Conservation (phyloP, 2,329 filamentous ascomycete species). For the Paracoccidioides lutzii region DNA sequence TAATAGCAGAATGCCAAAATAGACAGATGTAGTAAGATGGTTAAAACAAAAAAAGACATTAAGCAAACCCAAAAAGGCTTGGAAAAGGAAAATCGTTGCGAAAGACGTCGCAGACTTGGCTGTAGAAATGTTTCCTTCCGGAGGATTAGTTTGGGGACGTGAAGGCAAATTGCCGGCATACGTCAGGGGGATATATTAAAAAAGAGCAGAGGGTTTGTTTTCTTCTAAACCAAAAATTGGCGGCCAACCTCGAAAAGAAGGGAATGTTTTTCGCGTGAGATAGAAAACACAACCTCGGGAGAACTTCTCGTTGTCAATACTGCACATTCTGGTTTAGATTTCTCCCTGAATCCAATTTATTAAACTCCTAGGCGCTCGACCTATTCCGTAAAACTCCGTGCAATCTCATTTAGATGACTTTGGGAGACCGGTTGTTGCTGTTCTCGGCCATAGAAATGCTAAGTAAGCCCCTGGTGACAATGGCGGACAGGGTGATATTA, state of each 20-base stretch:
- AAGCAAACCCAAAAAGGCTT: slow-evolving; percentile 14
- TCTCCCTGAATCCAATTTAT: slow-evolving; percentile 15
- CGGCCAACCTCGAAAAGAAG: slow-evolving; percentile 36
- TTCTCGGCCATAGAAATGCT: slow-evolving; percentile 5
- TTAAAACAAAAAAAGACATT: slow-evolving; percentile 10
- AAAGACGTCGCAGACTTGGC: slow-evolving; percentile 21
- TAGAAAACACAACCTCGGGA: slow-evolving; percentile 11
- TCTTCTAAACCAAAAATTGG: slow-evolving; percentile 29
- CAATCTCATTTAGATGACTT: slow-evolving; percentile 36
- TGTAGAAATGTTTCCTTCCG: slow-evolving; percentile 8
- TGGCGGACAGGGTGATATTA: slow-evolving; percentile 8
- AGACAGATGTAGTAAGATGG: slow-evolving; percentile 14
- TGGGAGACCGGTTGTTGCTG: slow-evolving; percentile 42
- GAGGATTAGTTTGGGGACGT: slow-evolving; percentile 3
- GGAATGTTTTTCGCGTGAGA: slow-evolving; percentile 19
- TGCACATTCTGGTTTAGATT: slow-evolving; percentile 25
- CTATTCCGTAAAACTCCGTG: slow-evolving; percentile 19
- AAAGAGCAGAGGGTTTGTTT: slow-evolving; percentile 22
- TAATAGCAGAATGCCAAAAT: slow-evolving; percentile 5
- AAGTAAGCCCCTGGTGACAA: slow-evolving; percentile 12
- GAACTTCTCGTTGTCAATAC: slow-evolving; percentile 19
- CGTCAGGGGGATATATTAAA: slow-evolving; percentile 23
- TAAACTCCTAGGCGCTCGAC: slow-evolving; percentile 23
- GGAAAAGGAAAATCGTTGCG: slow-evolving; percentile 18
- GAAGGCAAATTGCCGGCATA: slow-evolving; percentile 17